Conservation (phyloP, 768 basidiomycete genomes). For the Leucocoprinus leucothites region DNA sequence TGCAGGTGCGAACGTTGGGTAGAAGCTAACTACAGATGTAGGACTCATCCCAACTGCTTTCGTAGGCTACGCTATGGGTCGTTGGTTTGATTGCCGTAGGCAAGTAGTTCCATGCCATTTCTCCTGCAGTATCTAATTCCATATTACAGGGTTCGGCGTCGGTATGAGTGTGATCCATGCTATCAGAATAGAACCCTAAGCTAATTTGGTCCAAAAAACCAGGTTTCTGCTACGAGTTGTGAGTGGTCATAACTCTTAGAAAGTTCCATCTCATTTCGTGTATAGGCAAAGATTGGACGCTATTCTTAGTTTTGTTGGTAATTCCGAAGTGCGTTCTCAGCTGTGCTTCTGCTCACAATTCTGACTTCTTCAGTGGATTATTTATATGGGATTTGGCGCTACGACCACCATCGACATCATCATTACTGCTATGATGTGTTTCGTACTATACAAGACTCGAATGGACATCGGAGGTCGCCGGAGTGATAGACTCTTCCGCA, state of each 20-base stretch:
- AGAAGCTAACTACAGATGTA: too few relatives aligned
- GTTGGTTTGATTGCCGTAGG: neutral
- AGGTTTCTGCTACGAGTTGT: constrained; percentile 6
- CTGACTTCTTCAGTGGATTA: constrained; percentile 21
- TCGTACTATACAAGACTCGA: constrained; percentile 27
- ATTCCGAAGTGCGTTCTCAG: neutral
- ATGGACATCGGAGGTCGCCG: neutral
- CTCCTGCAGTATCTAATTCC: neutral
- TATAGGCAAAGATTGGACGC: neutral
- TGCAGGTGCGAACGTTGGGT: too few relatives aligned
- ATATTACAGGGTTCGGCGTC: neutral
- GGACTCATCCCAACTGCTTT: too few relatives aligned
- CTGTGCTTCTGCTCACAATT: neutral
- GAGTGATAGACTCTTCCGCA: constrained; percentile 25
- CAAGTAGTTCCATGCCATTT: neutral
- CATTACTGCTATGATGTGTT: constrained; percentile 29
- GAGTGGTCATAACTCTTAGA: neutral
- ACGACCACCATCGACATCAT: constrained; percentile 28
- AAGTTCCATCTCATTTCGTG: too few relatives aligned
- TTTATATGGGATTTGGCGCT: constrained; percentile 30
- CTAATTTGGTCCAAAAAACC: neutral
- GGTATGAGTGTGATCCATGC: neutral
- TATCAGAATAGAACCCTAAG: neutral
- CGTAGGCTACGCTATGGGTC: neutral
- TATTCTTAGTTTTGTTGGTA: neutral